Evolutionary conservation across 2,329 filamentous ascomycete genomes (phyloP), one percentile per base, ranked within the genome.

Genomic region (Apiospora malaysiana): DNA sequence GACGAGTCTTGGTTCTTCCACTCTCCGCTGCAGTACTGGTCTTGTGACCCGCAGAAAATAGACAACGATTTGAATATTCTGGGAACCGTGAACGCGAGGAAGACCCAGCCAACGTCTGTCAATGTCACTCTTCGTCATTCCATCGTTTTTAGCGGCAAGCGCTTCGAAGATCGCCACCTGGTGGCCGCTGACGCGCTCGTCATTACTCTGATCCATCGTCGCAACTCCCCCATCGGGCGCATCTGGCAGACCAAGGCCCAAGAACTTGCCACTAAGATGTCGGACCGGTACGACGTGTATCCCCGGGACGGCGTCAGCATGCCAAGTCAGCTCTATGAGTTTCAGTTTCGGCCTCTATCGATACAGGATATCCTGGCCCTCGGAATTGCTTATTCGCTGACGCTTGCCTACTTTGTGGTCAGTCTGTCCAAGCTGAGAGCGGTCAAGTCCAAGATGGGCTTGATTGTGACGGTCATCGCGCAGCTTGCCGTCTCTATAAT

Each of bases 21-120:
- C 76, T 95, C 93, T n/a, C 93, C 93, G 1, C 82, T 95, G 69
- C 90, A 94, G 80, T 95, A 94, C 80, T 95, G 93, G 93, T 87
- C 90, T 72, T 92, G 91, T 78, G 92, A 86, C n/a, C 77, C 83
- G 7, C 85, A 88, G 1, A 81, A 80, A 8, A 88, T 95, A 68
- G 78, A 87, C 37, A 78, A 81, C 21, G 93, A 95, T 76, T 69
- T 79, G 0, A 86, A 94, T 77, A 86, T 94, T 16, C 79, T 94
- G 3, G 79, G 81, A 1, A 95, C 93, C 0, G 90, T 95, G 76
- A 94, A 95, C 75, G 82, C 87, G 69, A 87, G 83, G 72, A 89
- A 89, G 70, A 86, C 83, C 0, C 87, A 88, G 72, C 87, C 88
- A 1, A 93, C 92, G 0, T 89, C 88, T 1, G 88, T 93, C 76